Evolutionary conservation across 257 asterid genomes (phyloP).

Genomic region (Capsicum chinense): DNA sequence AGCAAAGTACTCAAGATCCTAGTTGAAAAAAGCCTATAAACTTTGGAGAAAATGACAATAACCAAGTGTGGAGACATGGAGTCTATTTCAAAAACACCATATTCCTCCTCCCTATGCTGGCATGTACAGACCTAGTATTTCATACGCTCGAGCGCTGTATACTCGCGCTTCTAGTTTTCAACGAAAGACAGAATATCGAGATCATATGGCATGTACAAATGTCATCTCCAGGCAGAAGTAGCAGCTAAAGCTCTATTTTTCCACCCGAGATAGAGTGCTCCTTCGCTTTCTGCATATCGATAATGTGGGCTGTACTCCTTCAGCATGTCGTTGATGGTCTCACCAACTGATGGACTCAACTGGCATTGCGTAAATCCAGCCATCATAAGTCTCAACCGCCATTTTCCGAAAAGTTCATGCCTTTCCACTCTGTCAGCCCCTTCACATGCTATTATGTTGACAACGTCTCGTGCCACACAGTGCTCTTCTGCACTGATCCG

Average conservation of each 20-base stretch:
- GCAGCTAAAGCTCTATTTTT: conserved; percentile 72
- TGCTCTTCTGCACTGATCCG: conserved; percentile 81
- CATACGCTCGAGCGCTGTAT: neutral
- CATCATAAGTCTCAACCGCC: conserved; percentile 73
- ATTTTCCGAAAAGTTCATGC: conserved; percentile 81
- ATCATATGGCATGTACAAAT: neutral
- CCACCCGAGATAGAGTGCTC: conserved; percentile 85
- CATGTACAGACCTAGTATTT: neutral
- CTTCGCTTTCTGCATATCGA: conserved; percentile 57
- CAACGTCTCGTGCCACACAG: conserved; percentile 83
- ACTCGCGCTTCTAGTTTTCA: too few relatives aligned
- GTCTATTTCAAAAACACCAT: neutral
- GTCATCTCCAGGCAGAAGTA: conserved; percentile 80
- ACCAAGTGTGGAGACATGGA: neutral
- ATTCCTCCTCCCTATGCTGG: neutral
- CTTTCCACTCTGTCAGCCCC: conserved; percentile 82
- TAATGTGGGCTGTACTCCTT: conserved; percentile 64
- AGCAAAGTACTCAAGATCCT: neutral
- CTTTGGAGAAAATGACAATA: neutral
- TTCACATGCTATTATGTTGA: conserved; percentile 86
- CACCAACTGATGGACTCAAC: conserved; percentile 62
- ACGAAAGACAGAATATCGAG: neutral
- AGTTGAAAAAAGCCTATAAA: neutral
- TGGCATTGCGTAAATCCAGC: conserved; percentile 72
- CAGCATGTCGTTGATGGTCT: conserved; percentile 55